Evolutionary conservation across 331 rosid species (phyloP).

Genomic region (Phaseolus coccineus): DNA sequence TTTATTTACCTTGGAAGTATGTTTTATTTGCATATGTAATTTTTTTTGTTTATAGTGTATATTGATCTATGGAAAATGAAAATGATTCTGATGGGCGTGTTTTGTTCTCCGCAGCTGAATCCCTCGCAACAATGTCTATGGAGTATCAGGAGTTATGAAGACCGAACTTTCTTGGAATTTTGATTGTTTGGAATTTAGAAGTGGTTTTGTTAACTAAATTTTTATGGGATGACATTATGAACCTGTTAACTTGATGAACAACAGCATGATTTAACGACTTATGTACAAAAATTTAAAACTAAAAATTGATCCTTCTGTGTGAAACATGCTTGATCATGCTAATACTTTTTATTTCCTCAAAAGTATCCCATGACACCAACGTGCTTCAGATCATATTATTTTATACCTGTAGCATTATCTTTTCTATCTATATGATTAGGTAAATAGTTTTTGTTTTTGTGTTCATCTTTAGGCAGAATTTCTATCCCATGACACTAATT

Average conservation of each 20-base stretch:
- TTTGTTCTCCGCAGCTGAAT: constrained; percentile 56
- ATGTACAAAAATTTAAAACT: constrained; percentile 52
- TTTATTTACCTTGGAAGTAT: constrained; percentile 16
- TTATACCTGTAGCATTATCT: too few relatives aligned
- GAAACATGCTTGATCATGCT: constrained; percentile 38
- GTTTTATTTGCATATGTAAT: not conserved
- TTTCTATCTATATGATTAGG: too few relatives aligned
- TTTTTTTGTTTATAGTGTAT: constrained; percentile 17
- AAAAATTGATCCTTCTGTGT: constrained; percentile 43
- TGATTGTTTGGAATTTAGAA: constrained; percentile 47
- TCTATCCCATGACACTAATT: not conserved
- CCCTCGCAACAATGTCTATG: constrained; percentile 37
- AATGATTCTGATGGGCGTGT: constrained; percentile 34
- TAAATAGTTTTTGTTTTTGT: too few relatives aligned
- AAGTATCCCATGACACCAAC: not conserved
- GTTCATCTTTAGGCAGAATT: too few relatives aligned
- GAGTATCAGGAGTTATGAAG: constrained; percentile 42
- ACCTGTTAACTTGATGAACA: constrained; percentile 45
- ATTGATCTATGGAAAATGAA: not conserved
- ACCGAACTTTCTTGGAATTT: constrained; percentile 43
- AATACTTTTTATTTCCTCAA: constrained; percentile 14
- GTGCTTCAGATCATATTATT: too few relatives aligned
- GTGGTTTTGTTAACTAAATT: constrained; percentile 51
- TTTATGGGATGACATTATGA: constrained; percentile 50
- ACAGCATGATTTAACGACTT: constrained; percentile 48